These are phyloP conservation scores for Phytophthora nicotianae DNA, from an alignment of 352 stramenopile genomes.

Conservation along the genomic window DNA sequence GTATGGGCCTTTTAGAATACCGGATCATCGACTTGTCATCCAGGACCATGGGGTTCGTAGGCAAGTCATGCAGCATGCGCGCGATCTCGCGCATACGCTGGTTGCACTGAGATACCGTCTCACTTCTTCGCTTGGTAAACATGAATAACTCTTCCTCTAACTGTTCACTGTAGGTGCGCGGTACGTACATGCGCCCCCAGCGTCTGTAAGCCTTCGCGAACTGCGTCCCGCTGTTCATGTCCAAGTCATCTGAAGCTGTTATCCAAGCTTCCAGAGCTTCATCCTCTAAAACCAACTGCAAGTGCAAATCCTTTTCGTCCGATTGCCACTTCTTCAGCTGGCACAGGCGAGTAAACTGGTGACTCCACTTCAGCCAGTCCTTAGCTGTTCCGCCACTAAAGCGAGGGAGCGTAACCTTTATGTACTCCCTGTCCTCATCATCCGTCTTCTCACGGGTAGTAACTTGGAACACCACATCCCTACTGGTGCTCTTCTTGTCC, in stretches of 20 bases:
- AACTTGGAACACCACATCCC: neutral
- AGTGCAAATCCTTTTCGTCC: neutral
- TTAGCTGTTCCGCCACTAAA: neutral
- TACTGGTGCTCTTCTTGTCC: neutral
- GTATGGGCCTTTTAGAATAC: neutral
- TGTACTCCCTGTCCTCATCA: neutral
- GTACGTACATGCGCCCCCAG: neutral
- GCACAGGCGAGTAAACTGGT: neutral
- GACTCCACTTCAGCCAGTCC: neutral
- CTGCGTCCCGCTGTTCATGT: neutral
- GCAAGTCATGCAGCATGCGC: neutral
- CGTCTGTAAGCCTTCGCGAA: neutral
- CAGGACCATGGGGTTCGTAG: neutral
- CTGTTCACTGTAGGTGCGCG: neutral
- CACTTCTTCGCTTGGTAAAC: neutral
- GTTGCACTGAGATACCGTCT: neutral
- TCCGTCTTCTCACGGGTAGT: neutral
- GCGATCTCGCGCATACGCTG: neutral
- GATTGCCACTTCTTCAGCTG: neutral
- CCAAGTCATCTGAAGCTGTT: neutral
- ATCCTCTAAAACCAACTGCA: neutral
- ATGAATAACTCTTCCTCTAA: neutral
- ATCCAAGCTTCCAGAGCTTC: neutral
- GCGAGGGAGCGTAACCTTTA: neutral
- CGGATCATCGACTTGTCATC: neutral